phyloP scores from a whole-genome alignment of 805 yeast genomes.

The Yarrowia alimentaria region DNA sequence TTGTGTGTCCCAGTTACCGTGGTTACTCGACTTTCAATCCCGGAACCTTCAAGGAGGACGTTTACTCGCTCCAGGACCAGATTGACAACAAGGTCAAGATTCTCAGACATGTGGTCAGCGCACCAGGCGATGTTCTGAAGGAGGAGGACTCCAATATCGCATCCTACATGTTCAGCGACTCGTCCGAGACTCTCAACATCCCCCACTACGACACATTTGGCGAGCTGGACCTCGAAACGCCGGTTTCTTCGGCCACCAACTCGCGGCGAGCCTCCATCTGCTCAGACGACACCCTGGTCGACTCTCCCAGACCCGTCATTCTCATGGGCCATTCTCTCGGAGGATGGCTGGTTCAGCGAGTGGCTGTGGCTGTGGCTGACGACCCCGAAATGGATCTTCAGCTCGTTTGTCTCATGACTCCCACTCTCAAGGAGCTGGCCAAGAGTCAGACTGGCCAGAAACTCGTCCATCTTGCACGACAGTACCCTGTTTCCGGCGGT shows the following conservation, averaged over 20 bases:
- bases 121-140: too few relatives aligned
- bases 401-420: slow-evolving; percentile 63
- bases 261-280: too few relatives aligned
- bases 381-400: slow-evolving; percentile 39
- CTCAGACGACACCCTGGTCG: slow-evolving; percentile 13
- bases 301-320: slow-evolving; percentile 41
- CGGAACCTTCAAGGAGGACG: slow-evolving; percentile 10
- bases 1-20: slow-evolving; percentile 62
- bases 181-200: too few relatives aligned
- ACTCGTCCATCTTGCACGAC: slow-evolving; percentile 37
- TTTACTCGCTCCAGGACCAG: slow-evolving; percentile 50
- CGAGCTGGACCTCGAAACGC: too few relatives aligned
- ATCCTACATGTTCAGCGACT: too few relatives aligned
- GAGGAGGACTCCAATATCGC: too few relatives aligned
- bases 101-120: slow-evolving; percentile 41
- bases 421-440: slow-evolving; percentile 65
- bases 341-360: slow-evolving; percentile 58
- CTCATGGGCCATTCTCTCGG: slow-evolving; percentile 75
- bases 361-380: slow-evolving; percentile 40
- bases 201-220: too few relatives aligned
- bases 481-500: slow-evolving; percentile 32
- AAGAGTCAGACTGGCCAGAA: slow-evolving; percentile 44
- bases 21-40: slow-evolving; percentile 46
- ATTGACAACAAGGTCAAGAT: slow-evolving; percentile 55
- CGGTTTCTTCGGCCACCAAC: too few relatives aligned